Conservation (phyloP, 2,329 filamentous ascomycete species). For the Mycogone perniciosa region DNA sequence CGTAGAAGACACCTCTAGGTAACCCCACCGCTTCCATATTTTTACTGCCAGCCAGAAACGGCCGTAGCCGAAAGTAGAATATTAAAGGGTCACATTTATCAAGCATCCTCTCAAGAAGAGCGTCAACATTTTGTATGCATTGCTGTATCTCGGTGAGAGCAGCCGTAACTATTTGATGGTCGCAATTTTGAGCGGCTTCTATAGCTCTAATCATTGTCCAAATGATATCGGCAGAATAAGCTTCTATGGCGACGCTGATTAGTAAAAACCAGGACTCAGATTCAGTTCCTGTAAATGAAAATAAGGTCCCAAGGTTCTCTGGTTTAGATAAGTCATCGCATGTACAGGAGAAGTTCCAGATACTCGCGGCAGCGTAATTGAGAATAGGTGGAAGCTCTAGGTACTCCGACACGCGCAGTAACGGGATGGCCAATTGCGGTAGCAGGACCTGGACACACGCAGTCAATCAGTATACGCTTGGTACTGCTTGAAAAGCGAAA, state of each 20-base stretch:
- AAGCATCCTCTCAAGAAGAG: constrained; percentile 74
- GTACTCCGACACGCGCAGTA: constrained; percentile 63
- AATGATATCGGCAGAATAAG: constrained; percentile 66
- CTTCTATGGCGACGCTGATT: constrained; percentile 85
- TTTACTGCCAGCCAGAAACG: constrained; percentile 83
- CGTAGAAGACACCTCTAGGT: constrained; percentile 77
- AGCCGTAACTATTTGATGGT: constrained; percentile 53
- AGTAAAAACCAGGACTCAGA: constrained; percentile 96
- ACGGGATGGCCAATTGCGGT: constrained; percentile 68
- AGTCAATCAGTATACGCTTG: no score
- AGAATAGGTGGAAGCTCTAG: constrained; percentile 80
- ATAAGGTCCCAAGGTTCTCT: constrained; percentile 62
- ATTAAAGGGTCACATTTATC: constrained; percentile 80
- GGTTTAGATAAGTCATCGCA: constrained; percentile 53
- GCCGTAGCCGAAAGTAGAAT: constrained; percentile 85
- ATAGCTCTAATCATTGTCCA: constrained; percentile 74
- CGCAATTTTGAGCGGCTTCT: constrained; percentile 54
- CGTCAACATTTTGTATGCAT: constrained; percentile 61
- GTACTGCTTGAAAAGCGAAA: no score
- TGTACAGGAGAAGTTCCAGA: constrained; percentile 78
- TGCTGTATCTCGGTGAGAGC: constrained; percentile 60
- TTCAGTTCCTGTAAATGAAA: constrained; percentile 80
- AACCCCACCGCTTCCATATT: constrained; percentile 85
- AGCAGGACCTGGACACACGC: constrained; percentile 51
- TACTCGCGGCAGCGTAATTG: constrained; percentile 79